These are phyloP conservation scores for Pichia sp. DNA, from an alignment of 1,139 yeast species.

Conservation along the genomic window DNA sequence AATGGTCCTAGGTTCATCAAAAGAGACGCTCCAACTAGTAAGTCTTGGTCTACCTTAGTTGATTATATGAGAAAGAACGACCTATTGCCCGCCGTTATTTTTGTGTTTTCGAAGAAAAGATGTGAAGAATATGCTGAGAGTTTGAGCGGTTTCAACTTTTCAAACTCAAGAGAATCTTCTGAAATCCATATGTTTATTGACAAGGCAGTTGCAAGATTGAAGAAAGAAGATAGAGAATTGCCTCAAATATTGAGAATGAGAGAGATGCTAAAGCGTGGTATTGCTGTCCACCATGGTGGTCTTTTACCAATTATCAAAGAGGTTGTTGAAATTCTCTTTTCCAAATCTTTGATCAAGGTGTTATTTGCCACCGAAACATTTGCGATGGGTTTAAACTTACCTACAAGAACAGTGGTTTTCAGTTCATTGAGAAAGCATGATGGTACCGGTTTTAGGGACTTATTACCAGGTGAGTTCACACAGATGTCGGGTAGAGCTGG, in stretches of 20 bases:
- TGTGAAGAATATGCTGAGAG: slow-evolving; percentile 92
- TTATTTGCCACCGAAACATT: slow-evolving; percentile 97
- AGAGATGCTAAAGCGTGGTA: slow-evolving; percentile 82
- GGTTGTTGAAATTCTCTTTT: slow-evolving; percentile 86
- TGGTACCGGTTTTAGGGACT: slow-evolving; percentile 73
- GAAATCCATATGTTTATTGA: slow-evolving; percentile 92
- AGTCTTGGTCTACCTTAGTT: slow-evolving; percentile 74
- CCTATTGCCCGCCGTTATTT: slow-evolving; percentile 83
- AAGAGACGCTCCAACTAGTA: slow-evolving; percentile 71
- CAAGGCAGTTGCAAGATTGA: slow-evolving; percentile 78
- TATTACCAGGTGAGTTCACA: slow-evolving; percentile 94
- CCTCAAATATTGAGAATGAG: slow-evolving; percentile 85
- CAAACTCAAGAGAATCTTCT: slow-evolving; percentile 77
- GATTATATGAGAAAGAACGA: slow-evolving; percentile 62
- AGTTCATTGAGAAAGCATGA: slow-evolving; percentile 84
- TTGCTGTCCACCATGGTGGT: slow-evolving; percentile 98
- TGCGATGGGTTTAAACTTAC: slow-evolving; percentile 96
- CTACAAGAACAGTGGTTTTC: slow-evolving; percentile 95
- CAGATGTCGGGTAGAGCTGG: slow-evolving; percentile 99
- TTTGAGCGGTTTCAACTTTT: slow-evolving; percentile 69
- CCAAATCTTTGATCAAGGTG: slow-evolving; percentile 80
- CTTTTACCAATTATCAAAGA: slow-evolving; percentile 92
- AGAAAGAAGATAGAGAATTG: slow-evolving; percentile 84
- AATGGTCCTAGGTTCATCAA: slow-evolving; percentile 36
- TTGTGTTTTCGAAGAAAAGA: slow-evolving; percentile 88